Evolutionary conservation across 805 yeast genomes (phyloP).

Genomic region (Metschnikowia proteae): DNA sequence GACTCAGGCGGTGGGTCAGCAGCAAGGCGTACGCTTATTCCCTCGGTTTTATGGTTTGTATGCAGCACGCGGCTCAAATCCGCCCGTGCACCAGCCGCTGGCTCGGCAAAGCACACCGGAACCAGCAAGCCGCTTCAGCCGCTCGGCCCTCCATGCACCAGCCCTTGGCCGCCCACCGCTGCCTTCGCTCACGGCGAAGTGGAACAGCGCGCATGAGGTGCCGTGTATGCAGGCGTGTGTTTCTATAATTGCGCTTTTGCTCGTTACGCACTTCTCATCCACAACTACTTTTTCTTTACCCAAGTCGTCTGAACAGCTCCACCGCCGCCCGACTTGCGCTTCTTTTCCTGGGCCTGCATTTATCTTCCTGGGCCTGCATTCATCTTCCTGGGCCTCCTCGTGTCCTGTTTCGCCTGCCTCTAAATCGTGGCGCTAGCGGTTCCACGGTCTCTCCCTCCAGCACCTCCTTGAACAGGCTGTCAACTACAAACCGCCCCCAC

Average conservation of each 20-base stretch:
- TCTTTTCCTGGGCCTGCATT: background rate
- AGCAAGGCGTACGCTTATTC: no score
- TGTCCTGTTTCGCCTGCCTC: background rate
- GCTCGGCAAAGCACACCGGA: no score
- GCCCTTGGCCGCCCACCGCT: background rate
- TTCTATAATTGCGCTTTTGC: constrained; percentile 4
- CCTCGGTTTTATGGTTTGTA: no score
- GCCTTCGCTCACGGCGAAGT: constrained; percentile 1
- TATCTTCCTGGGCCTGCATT: background rate
- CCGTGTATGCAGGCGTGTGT: background rate
- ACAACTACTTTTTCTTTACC: constrained; percentile 3
- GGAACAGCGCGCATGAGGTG: constrained; percentile 1
- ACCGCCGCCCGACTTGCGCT: background rate
- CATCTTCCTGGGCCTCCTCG: background rate
- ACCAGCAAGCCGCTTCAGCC: no score
- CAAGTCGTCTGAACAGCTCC: background rate
- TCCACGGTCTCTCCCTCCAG: background rate
- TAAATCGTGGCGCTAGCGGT: background rate
- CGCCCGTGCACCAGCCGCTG: no score
- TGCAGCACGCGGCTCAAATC: no score
- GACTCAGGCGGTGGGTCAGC: no score
- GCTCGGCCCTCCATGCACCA: no score
- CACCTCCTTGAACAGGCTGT: background rate
- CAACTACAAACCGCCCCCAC: no score
- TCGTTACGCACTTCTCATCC: constrained; percentile 2